Conservation (phyloP, 768 basidiomycete genomes). For the Multifurca ochricompacta region DNA sequence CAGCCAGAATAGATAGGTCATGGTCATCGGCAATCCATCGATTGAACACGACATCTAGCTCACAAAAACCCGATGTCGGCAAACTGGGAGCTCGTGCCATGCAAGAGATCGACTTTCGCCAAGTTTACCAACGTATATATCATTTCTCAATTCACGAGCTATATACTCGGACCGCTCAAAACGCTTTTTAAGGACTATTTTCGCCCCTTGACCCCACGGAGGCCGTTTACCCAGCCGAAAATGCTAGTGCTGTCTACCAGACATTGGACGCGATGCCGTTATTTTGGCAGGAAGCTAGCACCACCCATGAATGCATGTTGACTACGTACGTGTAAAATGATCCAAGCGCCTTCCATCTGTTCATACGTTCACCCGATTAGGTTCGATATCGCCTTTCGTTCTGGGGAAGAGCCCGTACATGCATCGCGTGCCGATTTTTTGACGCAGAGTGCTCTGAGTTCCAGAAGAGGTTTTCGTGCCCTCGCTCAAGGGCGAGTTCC, state of each 20-base stretch:
- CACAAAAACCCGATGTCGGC: conserved; percentile 23
- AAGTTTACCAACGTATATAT: conserved; percentile 53
- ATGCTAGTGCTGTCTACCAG: conserved; percentile 36
- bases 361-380: conserved; percentile 30
- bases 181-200: conserved; percentile 21
- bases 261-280: conserved; percentile 45
- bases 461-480: conserved; percentile 44
- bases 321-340: conserved; percentile 42
- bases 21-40: conserved; percentile 8
- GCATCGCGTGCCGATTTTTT: conserved; percentile 50
- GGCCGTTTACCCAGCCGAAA: conserved; percentile 22
- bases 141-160: background rate
- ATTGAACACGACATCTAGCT: background rate
- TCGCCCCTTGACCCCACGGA: conserved; percentile 6
- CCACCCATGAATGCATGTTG: conserved; percentile 43
- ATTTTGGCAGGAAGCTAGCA: conserved; percentile 48
- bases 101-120: conserved; percentile 41
- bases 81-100: conserved; percentile 39
- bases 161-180: background rate
- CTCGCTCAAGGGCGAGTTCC: conserved; percentile 43
- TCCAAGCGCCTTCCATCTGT: background rate
- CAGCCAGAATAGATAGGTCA: background rate
- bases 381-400: conserved; percentile 52
- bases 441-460: conserved; percentile 44
- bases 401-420: conserved; percentile 40